phyloP scores from a whole-genome alignment of 2,329 filamentous ascomycete species.

The Alternaria atra region DNA sequence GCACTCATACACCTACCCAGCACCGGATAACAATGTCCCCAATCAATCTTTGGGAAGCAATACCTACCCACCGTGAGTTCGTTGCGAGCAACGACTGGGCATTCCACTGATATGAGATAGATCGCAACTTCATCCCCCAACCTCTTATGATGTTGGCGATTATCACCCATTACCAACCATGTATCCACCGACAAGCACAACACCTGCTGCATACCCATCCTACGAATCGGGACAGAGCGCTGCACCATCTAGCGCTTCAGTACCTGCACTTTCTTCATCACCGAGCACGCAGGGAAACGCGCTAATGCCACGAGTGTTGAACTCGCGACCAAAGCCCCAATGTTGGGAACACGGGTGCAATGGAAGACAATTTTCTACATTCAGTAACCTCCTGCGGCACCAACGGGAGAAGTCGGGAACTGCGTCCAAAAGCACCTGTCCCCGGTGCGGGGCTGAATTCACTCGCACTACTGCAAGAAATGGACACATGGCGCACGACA shows the following conservation, averaged over 20 bases:
- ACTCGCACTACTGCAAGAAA: conserved; percentile 89
- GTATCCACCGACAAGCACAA: conserved; percentile 47
- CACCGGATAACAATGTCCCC: conserved; percentile 41
- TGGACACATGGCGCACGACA: conserved; percentile 85
- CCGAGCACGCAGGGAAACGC: conserved; percentile 36
- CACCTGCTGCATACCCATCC: conserved; percentile 42
- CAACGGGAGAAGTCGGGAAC: conserved; percentile 95
- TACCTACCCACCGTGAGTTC: conserved; percentile 46
- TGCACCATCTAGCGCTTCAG: conserved; percentile 25
- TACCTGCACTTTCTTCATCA: conserved; percentile 39
- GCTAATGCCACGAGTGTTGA: conserved; percentile 67
- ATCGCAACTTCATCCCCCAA: conserved; percentile 44
- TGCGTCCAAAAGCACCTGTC: conserved; percentile 86
- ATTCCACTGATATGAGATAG: conserved; percentile 29
- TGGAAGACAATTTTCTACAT: conserved; percentile 92
- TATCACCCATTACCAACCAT: conserved; percentile 48
- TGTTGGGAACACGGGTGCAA: conserved; percentile 99
- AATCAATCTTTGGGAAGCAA: conserved; percentile 41
- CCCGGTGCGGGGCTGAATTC: conserved; percentile 91
- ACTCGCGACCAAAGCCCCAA: conserved; percentile 85
- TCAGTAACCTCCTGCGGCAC: conserved; percentile 91
- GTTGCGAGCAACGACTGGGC: neutral
- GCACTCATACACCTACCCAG: conserved; percentile 45
- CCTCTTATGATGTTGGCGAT: conserved; percentile 44
- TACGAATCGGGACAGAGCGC: conserved; percentile 42